Base-by-base conservation (phyloP, 164 flowering plant species). In the Vitis rotundifolia region DNA sequence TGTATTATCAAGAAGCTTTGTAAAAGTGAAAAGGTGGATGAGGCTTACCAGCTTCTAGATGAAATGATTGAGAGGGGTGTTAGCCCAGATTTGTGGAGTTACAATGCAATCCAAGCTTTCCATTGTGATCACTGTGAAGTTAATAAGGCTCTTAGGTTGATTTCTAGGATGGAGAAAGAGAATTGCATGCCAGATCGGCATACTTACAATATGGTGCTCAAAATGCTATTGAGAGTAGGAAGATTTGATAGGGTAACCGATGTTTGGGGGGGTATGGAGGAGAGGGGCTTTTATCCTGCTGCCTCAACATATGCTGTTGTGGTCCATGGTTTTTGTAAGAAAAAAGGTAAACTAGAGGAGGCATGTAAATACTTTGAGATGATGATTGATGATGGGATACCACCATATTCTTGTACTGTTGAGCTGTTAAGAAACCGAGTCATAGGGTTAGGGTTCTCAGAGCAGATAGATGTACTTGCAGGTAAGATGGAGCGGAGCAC, bases 331-430 rank as follows among this genome's bases (percentile, higher is more conserved):
- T 71, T 89, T 3, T 86, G 90, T 63, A 85, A 81, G 86, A 95
- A 91, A 85, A 91, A 78, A 75, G 89, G 89, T 19, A 89, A 84
- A 70, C 66, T 85, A 6, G 97, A 92, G 74, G 99, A 92, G 69
- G 98, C 99, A 0, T 90, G 91, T 63, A 80, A 70, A 49, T 90
- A 83, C 75, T 95, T 93, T 74, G 97, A 92, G 81, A 80, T 76
- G 80, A 93, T 95, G 99, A 80, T 95, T 55, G 98, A 95, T 82
- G 98, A 93, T 75, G 98, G 99, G 16, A 75, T 93, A 63, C 99
- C 97, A 5, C 98, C 99, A 12, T 93, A 90, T 80, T 4, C 75
- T 57, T 56, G 79, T 47, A 93, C 98, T 9, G 81, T 88, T 70
- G 88, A 85, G 59, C n/a, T 87, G 75, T 73, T 92, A 81, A 88